Base-by-base conservation (phyloP, 148 eudicot genomes). In the Chenopodium quinoa region DNA sequence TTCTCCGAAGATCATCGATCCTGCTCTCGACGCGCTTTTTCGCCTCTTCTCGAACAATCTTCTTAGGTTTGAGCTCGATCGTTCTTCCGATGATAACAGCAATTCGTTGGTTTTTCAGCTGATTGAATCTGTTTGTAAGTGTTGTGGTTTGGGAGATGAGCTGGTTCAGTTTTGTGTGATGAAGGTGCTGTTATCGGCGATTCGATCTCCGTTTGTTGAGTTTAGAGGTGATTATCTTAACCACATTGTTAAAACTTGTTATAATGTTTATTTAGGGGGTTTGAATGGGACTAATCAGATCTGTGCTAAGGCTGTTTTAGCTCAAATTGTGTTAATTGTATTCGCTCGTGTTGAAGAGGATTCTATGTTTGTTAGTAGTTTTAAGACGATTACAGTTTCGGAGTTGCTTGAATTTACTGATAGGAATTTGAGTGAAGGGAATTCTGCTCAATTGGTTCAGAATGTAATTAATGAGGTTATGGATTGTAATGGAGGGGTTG, bases 281-380 rank as follows among this genome's bases (percentile, higher is more conserved):
- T 75, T 79, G 62, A 92, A 78, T 87, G 97, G 98, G 64, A 91
- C 99, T n/a, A 91, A 92, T 86, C 99, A 92, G 90, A 92, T 96
- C 84, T 96, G 99, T 78, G 99, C 98, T 0, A 96, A 94, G 86
- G 85, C 97, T 2, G 97, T 96, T 71, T 86, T 96, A 20, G 99
- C 99, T 16, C 99, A 96, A 88, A 92, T 94, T 81, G 90, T 92
- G 89, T 46, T 91, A 47, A 91, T 96, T 79, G 88, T 94, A 32
- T 96, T 94, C 47, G 48, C 94, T 8, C 78, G 97, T 69, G 92
- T 87, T 27, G 93, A 96, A 85, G 92, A 86, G 47, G 94, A 94
- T 77, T 85, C 88, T 5, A 73, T 92, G 87, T 34, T 66, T 8
- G 94, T 82, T 60, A 64, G 58, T 37, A 75, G 60, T 27, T 87